A percentile compares a stretch with the other conserved stretches of the same genome.
These are phyloP conservation scores for Rubroboletus pulcherrimus DNA, from an alignment of 768 basidiomycete species.

Conservation along the genomic window DNA sequence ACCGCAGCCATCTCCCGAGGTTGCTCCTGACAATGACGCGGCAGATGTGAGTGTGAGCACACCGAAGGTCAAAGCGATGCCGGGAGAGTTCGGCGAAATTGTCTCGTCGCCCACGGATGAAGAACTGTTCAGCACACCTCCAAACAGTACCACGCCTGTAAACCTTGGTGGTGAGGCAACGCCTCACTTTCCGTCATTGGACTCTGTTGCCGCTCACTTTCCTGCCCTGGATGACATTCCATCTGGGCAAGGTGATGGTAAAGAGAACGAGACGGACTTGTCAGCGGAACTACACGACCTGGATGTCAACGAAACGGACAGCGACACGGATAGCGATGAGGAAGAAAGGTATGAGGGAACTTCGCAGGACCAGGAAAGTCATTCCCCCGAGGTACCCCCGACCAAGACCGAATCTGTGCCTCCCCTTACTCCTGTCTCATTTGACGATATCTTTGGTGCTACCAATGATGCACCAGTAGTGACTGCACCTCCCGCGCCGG, in stretches of 20 bases:
- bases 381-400: constrained; percentile 12
- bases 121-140: constrained; percentile 62
- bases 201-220: constrained; percentile 30
- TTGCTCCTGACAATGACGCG: constrained; percentile 19
- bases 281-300: constrained; percentile 53
- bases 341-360: constrained; percentile 33
- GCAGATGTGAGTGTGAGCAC: constrained; percentile 20
- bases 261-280: constrained; percentile 51
- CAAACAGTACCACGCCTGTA: constrained; percentile 37
- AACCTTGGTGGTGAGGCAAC: constrained; percentile 7
- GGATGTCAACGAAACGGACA: constrained; percentile 54
- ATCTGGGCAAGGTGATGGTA: constrained; percentile 18
- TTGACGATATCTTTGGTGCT: constrained; percentile 57
- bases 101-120: constrained; percentile 36
- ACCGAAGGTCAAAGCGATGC: constrained; percentile 12
- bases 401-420: constrained; percentile 10
- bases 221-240: constrained; percentile 35
- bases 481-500: constrained; percentile 17
- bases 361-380: constrained; percentile 19
- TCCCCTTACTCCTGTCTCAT: constrained; percentile 30
- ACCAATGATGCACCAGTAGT: constrained; percentile 18
- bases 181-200: constrained; percentile 24
- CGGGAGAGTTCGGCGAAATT: constrained; percentile 17
- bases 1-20: constrained; percentile 9
- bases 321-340: constrained; percentile 47